Percentiles rank a stretch among this genome's conserved stretches.
phyloP scores from a whole-genome alignment of 768 basidiomycete species.

The Candolleomyces eurysporus region DNA sequence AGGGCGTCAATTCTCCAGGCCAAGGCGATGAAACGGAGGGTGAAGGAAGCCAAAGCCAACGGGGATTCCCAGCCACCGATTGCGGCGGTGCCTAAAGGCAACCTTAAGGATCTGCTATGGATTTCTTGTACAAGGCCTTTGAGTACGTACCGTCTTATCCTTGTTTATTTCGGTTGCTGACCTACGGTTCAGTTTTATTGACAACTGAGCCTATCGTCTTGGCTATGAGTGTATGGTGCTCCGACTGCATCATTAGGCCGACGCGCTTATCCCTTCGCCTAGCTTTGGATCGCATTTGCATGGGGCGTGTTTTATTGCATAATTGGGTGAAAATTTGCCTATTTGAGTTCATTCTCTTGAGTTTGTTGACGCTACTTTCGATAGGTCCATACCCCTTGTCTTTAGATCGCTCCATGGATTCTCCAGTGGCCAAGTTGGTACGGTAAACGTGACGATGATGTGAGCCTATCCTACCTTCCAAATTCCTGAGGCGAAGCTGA shows the following conservation, averaged over 20 bases:
- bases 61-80: slow-evolving; percentile 39
- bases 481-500: background rate
- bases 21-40: slow-evolving; percentile 50
- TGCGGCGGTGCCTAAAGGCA: slow-evolving; percentile 50
- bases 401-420: slow-evolving; percentile 58
- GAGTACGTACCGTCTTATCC: slow-evolving; percentile 38
- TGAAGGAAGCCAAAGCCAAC: slow-evolving; percentile 58
- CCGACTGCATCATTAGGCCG: slow-evolving; percentile 24
- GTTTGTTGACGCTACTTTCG: background rate
- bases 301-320: slow-evolving; percentile 71
- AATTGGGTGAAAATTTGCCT: slow-evolving; percentile 41
- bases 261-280: background rate
- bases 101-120: slow-evolving; percentile 52
- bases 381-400: slow-evolving; percentile 52
- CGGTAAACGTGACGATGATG: slow-evolving; percentile 55
- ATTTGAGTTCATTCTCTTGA: slow-evolving; percentile 23
- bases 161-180: background rate
- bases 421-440: slow-evolving; percentile 53
- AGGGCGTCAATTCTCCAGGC: slow-evolving; percentile 66
- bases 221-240: slow-evolving; percentile 59
- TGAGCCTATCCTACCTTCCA: slow-evolving; percentile 22
- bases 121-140: slow-evolving; percentile 67
- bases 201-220: slow-evolving; percentile 70
- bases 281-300: slow-evolving; percentile 65
- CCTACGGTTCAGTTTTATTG: slow-evolving; percentile 44